Percentiles rank a stretch among this genome's conserved stretches.
phyloP scores from a whole-genome alignment of 2,329 filamentous ascomycete species.

The Alternaria infectoria region DNA sequence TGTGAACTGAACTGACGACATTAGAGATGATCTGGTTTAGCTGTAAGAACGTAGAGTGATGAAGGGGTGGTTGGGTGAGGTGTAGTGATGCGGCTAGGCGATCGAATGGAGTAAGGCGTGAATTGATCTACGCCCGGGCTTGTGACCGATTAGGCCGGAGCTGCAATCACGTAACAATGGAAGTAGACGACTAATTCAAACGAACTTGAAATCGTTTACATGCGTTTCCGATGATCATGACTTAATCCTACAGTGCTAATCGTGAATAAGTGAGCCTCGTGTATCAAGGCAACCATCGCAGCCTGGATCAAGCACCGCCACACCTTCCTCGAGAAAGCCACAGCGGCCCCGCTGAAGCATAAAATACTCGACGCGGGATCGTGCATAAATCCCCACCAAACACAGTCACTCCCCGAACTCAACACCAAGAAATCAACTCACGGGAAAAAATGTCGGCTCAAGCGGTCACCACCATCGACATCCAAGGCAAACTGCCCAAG shows the following conservation, averaged over 20 bases:
- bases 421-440: slow-evolving; percentile 1
- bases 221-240: not conserved
- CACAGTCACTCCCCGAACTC: slow-evolving; percentile 11
- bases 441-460: slow-evolving; percentile 33
- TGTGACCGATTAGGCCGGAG: not conserved
- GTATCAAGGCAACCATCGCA: not conserved
- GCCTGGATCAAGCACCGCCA: not conserved
- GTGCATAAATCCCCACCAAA: slow-evolving; percentile 11
- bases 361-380: slow-evolving; percentile 24
- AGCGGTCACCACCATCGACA: slow-evolving; percentile 39
- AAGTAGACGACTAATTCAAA: not conserved
- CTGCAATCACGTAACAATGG: not conserved
- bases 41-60: slow-evolving; percentile 2
- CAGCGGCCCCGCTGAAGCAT: slow-evolving; percentile 19
- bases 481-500: slow-evolving; percentile 49
- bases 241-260: not conserved
- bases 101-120: slow-evolving; percentile 19
- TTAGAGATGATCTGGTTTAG: slow-evolving; percentile 12
- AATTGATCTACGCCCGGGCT: slow-evolving; percentile 9
- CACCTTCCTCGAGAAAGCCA: slow-evolving; percentile 3
- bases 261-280: not conserved
- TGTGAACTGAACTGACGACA: slow-evolving; percentile 60
- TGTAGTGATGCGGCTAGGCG: slow-evolving; percentile 14
- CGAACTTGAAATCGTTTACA: not conserved
- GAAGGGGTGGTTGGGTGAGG: slow-evolving; percentile 4